These are phyloP conservation scores for Aphanomyces euteiches DNA, from an alignment of 352 stramenopile genomes.

Conservation along the genomic window DNA sequence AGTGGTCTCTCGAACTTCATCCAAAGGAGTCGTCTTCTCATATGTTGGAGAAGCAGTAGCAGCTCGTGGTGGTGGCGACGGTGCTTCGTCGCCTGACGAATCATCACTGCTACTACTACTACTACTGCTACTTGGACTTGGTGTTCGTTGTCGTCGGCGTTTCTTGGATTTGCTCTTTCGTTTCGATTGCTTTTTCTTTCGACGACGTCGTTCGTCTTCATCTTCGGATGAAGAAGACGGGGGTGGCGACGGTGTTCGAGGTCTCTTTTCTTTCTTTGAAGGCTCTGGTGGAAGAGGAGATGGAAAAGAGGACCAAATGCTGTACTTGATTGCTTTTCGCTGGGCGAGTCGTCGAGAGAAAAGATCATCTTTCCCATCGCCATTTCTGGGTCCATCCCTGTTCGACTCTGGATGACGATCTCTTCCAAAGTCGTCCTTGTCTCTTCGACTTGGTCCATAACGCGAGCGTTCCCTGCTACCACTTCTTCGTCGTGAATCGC, in stretches of 20 bases:
- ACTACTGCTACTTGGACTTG: constrained; percentile 32
- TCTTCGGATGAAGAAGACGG: constrained; percentile 37
- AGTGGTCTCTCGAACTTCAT: constrained; percentile 64
- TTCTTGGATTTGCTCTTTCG: constrained; percentile 43
- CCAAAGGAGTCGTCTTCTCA: too few relatives aligned
- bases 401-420: background rate
- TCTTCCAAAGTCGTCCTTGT: background rate
- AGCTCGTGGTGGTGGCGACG: constrained; percentile 12
- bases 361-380: constrained; percentile 38
- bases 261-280: constrained; percentile 21
- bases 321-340: constrained; percentile 56
- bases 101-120: constrained; percentile 25
- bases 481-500: constrained; percentile 18
- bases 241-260: constrained; percentile 37
- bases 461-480: constrained; percentile 17
- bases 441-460: background rate
- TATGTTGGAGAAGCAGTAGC: constrained; percentile 2
- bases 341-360: constrained; percentile 70
- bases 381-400: background rate
- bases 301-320: constrained; percentile 69
- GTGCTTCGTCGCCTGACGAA: constrained; percentile 25
- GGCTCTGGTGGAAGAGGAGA: constrained; percentile 57
- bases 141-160: constrained; percentile 39
- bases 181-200: constrained; percentile 23
- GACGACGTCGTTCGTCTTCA: background rate